phyloP scores from a whole-genome alignment of 352 stramenopile species.

The Pilasporangium apinafurcum region DNA sequence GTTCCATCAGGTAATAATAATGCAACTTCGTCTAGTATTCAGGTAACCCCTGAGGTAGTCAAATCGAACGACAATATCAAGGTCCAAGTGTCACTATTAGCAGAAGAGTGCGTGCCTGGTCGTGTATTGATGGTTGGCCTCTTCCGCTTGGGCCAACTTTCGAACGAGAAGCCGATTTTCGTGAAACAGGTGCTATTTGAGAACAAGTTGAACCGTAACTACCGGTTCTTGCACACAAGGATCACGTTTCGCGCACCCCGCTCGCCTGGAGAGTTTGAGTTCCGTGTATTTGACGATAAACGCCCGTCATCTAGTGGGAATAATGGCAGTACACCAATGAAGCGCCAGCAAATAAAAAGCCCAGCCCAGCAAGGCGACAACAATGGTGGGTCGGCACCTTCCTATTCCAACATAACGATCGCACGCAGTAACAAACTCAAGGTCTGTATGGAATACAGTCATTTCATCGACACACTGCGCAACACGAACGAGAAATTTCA shows the following conservation, averaged over 20 bases:
- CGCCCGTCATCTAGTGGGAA: too few relatives aligned
- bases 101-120: slow-evolving; percentile 46
- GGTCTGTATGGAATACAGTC: slow-evolving; percentile 67
- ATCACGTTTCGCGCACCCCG: slow-evolving; percentile 76
- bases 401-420: slow-evolving; percentile 66
- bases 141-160: slow-evolving; percentile 64
- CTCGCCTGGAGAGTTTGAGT: slow-evolving; percentile 80
- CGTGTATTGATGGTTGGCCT: slow-evolving; percentile 71
- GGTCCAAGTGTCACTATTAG: slow-evolving; percentile 56
- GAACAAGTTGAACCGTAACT: slow-evolving; percentile 63
- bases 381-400: slow-evolving; percentile 7
- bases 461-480: slow-evolving; percentile 73
- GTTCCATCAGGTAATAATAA: slow-evolving; percentile 13
- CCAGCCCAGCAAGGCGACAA: slow-evolving; percentile 21
- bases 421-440: slow-evolving; percentile 66
- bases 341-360: slow-evolving; percentile 9
- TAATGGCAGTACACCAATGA: slow-evolving; percentile 18
- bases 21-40: slow-evolving; percentile 7
- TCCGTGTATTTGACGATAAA: slow-evolving; percentile 75
- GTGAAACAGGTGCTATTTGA: slow-evolving; percentile 81
- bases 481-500: slow-evolving; percentile 61
- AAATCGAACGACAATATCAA: slow-evolving; percentile 79
- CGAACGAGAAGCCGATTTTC: slow-evolving; percentile 81
- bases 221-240: slow-evolving; percentile 58
- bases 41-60: slow-evolving; percentile 52